Evolutionary conservation across 306 rosid genomes (phyloP), one percentile per base, ranked within the genome.

Genomic region (Cyclanthera cordifolia): DNA sequence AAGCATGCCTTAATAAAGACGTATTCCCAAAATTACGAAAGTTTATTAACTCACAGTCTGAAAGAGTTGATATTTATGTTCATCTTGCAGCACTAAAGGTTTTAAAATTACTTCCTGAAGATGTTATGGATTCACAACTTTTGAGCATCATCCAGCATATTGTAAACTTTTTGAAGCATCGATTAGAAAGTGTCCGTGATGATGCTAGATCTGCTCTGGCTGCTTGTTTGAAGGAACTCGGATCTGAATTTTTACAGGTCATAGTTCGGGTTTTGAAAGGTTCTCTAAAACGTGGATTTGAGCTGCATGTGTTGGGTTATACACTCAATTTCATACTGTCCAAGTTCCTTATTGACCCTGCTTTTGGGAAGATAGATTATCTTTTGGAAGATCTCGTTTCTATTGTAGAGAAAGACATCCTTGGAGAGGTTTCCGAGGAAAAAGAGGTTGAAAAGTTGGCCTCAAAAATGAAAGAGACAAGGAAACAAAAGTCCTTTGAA

Each of bases 401-500:
- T 73, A 72, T 93, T 39, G 83, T 82, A 34, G 91, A 87, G 82
- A 85, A 81, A 47, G 98, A 93, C 74, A 83, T 93, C 84, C 82
- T 87, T 67, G 96, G 98, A 67, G 91, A 83, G 24, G 95, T 93
- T 84, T 81, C 96, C 5, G 95, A 93, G 73, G 90, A 93, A 75
- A 93, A 93, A 78, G 98, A 89, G 53, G 98, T 93, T 64, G 95
- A 87, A 72, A 86, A 87, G 85, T 83, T 89, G 77, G 98, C 98
- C 78, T 76, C 95, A 5, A 93, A 93, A 82, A 93, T 89, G 96
- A 93, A 93, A 82, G 98, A 93, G 79, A 93, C 96, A 50, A 83
- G 71, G 83, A 83, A 53, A 73, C 79, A 81, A 50, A 87, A 80
- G 82, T 93, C 98, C 12, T 86, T 89, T 54, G 96, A 89, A 67